phyloP scores from a whole-genome alignment of 768 basidiomycete genomes.

The Bullera alba region DNA sequence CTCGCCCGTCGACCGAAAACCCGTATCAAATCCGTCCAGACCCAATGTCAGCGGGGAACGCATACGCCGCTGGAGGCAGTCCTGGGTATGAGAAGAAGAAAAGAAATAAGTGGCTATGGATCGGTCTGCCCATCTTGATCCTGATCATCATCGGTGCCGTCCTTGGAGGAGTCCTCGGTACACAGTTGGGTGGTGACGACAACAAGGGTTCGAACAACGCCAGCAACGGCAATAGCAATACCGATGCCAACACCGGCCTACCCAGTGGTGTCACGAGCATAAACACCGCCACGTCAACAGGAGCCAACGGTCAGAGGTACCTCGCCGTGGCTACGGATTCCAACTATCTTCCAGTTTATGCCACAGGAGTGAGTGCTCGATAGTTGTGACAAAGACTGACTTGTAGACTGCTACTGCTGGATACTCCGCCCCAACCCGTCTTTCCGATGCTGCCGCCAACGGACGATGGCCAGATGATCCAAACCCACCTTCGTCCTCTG shows the following conservation, averaged over 20 bases:
- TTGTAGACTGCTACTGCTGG: conserved; percentile 52
- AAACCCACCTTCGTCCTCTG: conserved; percentile 61
- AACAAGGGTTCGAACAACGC: conserved; percentile 8
- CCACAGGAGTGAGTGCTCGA: conserved; percentile 64
- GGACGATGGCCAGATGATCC: conserved; percentile 74
- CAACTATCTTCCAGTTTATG: conserved; percentile 77
- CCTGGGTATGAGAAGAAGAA: conserved; percentile 23
- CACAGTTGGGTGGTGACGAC: conserved; percentile 29
- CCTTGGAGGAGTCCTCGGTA: conserved; percentile 70
- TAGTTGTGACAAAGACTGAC: not conserved
- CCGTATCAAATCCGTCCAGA: conserved; percentile 11
- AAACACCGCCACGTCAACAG: conserved; percentile 34
- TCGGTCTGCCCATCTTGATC: conserved; percentile 43
- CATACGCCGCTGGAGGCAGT: conserved; percentile 22
- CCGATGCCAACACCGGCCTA: conserved; percentile 17
- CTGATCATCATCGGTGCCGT: conserved; percentile 49
- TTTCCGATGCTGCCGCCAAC: conserved; percentile 38
- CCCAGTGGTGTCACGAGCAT: conserved; percentile 17
- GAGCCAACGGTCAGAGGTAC: conserved; percentile 37
- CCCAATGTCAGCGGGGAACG: conserved; percentile 33
- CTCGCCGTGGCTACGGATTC: conserved; percentile 73
- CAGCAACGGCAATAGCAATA: conserved; percentile 6
- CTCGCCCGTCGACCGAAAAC: not conserved
- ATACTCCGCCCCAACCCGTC: conserved; percentile 51
- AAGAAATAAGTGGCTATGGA: conserved; percentile 46